phyloP scores from a whole-genome alignment of 108 stramenopile species.

The Cyclotella choctawhatcheeana region DNA sequence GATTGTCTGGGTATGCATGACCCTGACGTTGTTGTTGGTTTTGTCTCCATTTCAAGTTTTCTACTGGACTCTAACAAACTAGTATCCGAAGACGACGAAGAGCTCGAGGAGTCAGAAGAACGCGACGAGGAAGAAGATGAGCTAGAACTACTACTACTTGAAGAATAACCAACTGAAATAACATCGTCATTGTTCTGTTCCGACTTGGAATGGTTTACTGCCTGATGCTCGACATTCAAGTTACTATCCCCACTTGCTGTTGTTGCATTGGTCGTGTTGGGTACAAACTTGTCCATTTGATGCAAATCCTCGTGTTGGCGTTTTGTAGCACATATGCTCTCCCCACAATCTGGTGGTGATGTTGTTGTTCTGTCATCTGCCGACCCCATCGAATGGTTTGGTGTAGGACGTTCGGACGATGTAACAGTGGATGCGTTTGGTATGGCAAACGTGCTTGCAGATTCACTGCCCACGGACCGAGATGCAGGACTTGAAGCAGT shows the following conservation, averaged over 20 bases:
- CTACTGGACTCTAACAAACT: not conserved
- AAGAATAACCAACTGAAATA: not conserved
- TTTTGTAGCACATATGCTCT: no score
- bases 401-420: not conserved
- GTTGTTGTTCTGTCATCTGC: not conserved
- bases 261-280: not conserved
- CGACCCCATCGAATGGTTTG: no score
- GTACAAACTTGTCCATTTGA: no score
- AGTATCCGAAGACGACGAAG: conserved; percentile 10
- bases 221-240: no score
- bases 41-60: not conserved
- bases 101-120: conserved; percentile 17
- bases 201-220: no score
- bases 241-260: not conserved
- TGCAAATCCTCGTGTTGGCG: no score
- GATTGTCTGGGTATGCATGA: not conserved
- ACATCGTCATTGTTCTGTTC: not conserved
- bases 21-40: not conserved
- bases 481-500: no score
- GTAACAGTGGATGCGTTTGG: not conserved
- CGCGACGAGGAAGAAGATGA: conserved; percentile 22
- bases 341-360: no score
- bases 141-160: conserved; percentile 4
- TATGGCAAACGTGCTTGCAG: not conserved
- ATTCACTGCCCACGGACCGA: no score